Conservation (phyloP, 2,329 filamentous ascomycete genomes). For the Stagonosporopsis rhizophila region DNA sequence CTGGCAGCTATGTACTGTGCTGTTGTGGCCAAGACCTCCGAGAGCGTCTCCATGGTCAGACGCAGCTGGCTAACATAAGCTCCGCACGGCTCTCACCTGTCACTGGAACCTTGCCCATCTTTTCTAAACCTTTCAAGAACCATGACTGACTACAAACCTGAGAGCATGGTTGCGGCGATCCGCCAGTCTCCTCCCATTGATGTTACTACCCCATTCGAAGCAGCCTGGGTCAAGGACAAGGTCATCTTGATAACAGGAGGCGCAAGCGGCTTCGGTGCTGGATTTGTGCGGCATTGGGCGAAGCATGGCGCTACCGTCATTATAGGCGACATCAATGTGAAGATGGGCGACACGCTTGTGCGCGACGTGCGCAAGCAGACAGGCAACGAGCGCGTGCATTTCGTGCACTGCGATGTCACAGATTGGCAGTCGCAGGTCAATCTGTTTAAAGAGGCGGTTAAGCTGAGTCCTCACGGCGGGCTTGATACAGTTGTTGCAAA, state of each 20-base stretch:
- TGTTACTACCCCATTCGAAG: slow-evolving; percentile 43
- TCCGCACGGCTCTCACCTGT: background rate
- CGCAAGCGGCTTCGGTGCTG: slow-evolving; percentile 50
- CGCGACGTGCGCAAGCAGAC: slow-evolving; percentile 57
- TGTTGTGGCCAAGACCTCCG: slow-evolving; percentile 7
- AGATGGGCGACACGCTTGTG: slow-evolving; percentile 62
- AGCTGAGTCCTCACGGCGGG: slow-evolving; percentile 61
- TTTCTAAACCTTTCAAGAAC: background rate
- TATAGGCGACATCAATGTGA: slow-evolving; percentile 67
- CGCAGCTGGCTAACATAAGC: slow-evolving; percentile 1
- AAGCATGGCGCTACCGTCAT: slow-evolving; percentile 62
- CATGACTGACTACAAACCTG: slow-evolving; percentile 36
- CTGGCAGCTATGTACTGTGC: background rate
- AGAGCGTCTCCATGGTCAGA: background rate
- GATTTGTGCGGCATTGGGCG: slow-evolving; percentile 49
- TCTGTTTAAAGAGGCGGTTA: slow-evolving; percentile 66
- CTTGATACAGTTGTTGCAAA: slow-evolving; percentile 72
- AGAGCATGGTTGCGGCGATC: slow-evolving; percentile 32
- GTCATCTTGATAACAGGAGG: slow-evolving; percentile 51
- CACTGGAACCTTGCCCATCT: background rate
- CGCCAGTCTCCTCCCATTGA: slow-evolving; percentile 50
- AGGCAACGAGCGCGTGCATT: slow-evolving; percentile 58
- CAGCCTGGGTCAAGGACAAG: slow-evolving; percentile 48
- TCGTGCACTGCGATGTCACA: slow-evolving; percentile 69
- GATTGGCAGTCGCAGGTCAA: slow-evolving; percentile 69